These are phyloP conservation scores for Solanum hybrid DNA, from an alignment of 305 asterid species.

Conservation along the genomic window DNA sequence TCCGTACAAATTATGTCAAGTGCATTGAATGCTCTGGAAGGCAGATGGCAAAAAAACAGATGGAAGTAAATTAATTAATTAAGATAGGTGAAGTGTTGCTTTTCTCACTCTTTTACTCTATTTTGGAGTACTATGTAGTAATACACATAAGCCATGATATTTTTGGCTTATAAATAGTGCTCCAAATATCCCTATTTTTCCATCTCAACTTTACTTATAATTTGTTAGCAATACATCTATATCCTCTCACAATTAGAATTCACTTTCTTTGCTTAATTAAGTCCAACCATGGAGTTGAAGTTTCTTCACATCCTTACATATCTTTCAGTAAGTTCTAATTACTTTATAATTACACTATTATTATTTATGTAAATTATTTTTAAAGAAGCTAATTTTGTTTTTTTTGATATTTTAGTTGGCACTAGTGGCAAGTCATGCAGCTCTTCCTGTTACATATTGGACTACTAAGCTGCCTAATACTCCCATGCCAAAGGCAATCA, in stretches of 20 bases:
- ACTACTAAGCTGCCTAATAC: constrained; percentile 53
- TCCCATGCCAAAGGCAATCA: constrained; percentile 58
- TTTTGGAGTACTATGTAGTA: neutral
- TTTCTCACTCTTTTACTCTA: constrained; percentile 11
- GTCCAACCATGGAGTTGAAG: constrained; percentile 39
- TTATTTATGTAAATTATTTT: neutral
- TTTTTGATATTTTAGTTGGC: constrained; percentile 34
- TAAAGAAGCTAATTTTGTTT: neutral
- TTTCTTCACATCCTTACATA: constrained; percentile 26
- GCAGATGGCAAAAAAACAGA: constrained; percentile 27
- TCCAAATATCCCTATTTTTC: neutral
- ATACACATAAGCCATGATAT: neutral
- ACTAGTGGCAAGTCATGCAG: constrained; percentile 54
- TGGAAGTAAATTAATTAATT: constrained; percentile 35
- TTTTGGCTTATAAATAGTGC: constrained; percentile 24
- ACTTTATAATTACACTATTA: too few relatives aligned
- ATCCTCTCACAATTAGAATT: neutral
- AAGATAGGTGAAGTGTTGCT: constrained; percentile 32
- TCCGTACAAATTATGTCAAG: neutral
- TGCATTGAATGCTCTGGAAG: constrained; percentile 16
- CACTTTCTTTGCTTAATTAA: neutral
- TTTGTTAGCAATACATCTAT: neutral
- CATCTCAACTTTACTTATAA: neutral
- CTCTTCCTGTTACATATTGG: constrained; percentile 51
- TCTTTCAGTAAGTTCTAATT: constrained; percentile 44